Conservation (phyloP, 2,329 filamentous ascomycete genomes). For the Elsinoe arachidis region DNA sequence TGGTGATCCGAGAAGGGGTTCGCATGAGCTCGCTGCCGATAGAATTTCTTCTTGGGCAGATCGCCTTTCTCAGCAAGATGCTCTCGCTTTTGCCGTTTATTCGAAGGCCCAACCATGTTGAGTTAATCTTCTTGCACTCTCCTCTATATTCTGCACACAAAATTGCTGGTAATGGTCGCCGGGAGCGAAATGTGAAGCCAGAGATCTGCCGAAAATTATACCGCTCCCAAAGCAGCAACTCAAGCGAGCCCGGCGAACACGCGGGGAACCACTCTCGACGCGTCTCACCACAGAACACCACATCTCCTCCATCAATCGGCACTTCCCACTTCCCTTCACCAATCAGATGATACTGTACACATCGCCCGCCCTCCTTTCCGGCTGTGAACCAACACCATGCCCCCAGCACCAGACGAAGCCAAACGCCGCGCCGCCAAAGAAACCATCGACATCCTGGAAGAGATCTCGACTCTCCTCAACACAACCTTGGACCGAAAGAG, state of each 20-base stretch:
- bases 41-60: conserved; percentile 90
- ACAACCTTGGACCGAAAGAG: conserved; percentile 85
- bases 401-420: conserved; percentile 42
- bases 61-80: conserved; percentile 39
- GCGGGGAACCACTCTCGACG: conserved; percentile 4
- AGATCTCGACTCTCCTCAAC: conserved; percentile 86
- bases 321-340: not conserved
- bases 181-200: not conserved
- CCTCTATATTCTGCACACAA: no score
- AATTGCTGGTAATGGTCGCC: not conserved
- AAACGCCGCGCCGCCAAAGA: conserved; percentile 73
- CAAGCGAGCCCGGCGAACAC: conserved; percentile 12
- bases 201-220: not conserved
- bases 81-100: conserved; percentile 39
- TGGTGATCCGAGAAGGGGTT: conserved; percentile 96
- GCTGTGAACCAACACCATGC: conserved; percentile 9
- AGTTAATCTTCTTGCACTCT: no score
- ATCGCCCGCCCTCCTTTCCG: no score
- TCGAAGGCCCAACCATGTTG: conserved; percentile 29
- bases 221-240: conserved; percentile 9
- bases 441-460: conserved; percentile 63
- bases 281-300: not conserved
- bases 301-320: not conserved
- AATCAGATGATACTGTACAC: no score
- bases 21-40: conserved; percentile 89